Percentiles rank a stretch among this genome's conserved stretches.
Conservation (phyloP, 306 rosid genomes). For the Prunus mira region DNA sequence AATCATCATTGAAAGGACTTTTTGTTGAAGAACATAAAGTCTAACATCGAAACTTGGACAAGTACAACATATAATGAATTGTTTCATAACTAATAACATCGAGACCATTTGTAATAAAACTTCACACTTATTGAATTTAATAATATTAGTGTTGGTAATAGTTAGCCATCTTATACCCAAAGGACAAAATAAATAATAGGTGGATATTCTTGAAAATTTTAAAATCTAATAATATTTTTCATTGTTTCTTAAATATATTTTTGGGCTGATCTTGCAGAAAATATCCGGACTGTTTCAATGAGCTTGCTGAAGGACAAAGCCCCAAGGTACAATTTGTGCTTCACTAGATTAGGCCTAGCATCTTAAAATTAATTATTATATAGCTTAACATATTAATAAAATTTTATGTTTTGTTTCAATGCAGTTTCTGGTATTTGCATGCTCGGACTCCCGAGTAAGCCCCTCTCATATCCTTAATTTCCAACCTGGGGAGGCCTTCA, state of each 20-base stretch:
- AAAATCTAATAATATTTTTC: not conserved
- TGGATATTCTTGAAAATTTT: not conserved
- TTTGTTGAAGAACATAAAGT: not conserved
- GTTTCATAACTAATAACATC: too few species aligned
- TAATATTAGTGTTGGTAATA: too few species aligned
- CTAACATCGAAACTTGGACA: fast-evolving
- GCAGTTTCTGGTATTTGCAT: conserved; percentile 68
- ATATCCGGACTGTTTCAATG: not conserved
- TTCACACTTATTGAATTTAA: too few species aligned
- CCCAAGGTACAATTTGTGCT: conserved; percentile 43
- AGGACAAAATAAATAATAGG: too few species aligned
- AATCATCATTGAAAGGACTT: too few species aligned
- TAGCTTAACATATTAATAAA: too few species aligned
- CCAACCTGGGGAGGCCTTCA: conserved; percentile 67
- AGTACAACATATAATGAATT: too few species aligned
- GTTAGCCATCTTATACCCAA: too few species aligned
- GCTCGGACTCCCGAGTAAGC: conserved; percentile 77
- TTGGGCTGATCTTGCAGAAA: conserved; percentile 30
- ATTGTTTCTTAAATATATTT: not conserved
- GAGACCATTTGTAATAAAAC: too few species aligned
- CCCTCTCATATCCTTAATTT: conserved; percentile 50
- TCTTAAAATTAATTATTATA: too few species aligned
- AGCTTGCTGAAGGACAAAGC: conserved; percentile 43
- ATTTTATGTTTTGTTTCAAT: not conserved
- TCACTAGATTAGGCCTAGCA: not conserved